Percentiles rank a stretch among this genome's conserved stretches.
These are phyloP conservation scores for Lipomyces sp. DNA, from an alignment of 805 yeast species.

Conservation along the genomic window DNA sequence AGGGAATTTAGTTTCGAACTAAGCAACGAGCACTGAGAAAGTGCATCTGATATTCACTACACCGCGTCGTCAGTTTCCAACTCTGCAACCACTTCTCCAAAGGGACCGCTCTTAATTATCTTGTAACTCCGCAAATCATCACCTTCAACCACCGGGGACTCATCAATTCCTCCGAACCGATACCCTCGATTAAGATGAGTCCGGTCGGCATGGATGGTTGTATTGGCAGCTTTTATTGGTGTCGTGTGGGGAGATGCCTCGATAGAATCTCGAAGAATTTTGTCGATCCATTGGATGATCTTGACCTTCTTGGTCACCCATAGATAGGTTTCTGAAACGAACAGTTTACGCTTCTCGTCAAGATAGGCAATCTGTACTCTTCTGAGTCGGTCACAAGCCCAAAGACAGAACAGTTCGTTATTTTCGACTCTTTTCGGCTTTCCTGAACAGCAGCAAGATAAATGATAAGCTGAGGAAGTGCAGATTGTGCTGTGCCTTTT, in stretches of 20 bases:
- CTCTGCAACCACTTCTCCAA: not conserved
- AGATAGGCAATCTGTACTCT: not conserved
- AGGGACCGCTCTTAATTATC: not conserved
- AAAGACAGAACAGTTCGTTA: not conserved
- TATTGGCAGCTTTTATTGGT: not conserved
- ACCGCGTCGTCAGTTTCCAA: not conserved
- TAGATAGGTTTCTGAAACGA: not conserved
- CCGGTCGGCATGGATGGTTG: not conserved
- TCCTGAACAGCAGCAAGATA: too few species aligned
- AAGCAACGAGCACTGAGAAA: not conserved
- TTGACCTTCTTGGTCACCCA: not conserved
- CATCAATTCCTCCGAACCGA: not conserved
- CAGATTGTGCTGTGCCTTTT: too few species aligned
- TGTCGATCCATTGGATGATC: not conserved
- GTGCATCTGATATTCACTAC: not conserved
- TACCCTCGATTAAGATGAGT: not conserved
- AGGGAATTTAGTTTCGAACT: not conserved
- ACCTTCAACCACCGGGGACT: not conserved
- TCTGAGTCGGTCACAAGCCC: conserved; percentile 1
- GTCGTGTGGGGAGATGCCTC: not conserved
- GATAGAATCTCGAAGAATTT: not conserved
- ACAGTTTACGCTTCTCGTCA: not conserved
- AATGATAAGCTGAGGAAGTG: too few species aligned
- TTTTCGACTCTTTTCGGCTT: too few species aligned
- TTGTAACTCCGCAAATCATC: not conserved